Evolutionary conservation across 2,329 filamentous ascomycete species (phyloP).

Genomic region (Talaromyces sp.): DNA sequence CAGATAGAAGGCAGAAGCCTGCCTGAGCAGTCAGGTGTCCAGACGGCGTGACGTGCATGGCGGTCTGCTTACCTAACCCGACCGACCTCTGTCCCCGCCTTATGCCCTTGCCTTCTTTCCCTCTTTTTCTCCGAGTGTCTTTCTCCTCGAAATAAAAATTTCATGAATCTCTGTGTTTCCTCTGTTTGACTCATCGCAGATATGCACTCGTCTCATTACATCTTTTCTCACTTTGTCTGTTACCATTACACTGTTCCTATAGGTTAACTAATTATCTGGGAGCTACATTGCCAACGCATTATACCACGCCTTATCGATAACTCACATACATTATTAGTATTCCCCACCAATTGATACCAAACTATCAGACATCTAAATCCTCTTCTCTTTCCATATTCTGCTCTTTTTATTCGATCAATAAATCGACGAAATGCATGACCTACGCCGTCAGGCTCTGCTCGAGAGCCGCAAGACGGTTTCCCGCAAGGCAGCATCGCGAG

Average conservation of each 20-base stretch:
- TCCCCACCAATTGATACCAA: neutral
- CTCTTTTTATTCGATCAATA: neutral
- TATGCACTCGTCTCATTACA: slow-evolving; percentile 10
- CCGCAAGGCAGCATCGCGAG: slow-evolving; percentile 57
- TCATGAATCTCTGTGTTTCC: neutral
- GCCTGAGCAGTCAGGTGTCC: slow-evolving; percentile 5
- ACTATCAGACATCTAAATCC: neutral
- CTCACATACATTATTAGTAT: neutral
- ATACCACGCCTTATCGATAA: slow-evolving; percentile 2
- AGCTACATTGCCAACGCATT: slow-evolving; percentile 15
- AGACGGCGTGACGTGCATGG: slow-evolving; percentile 1
- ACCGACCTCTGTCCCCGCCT: neutral
- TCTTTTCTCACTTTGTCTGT: neutral
- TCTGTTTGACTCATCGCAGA: slow-evolving; percentile 13
- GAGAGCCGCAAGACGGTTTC: slow-evolving; percentile 65
- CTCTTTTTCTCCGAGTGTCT: neutral
- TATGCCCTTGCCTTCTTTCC: neutral
- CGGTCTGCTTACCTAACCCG: slow-evolving; percentile 4
- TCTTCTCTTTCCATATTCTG: neutral
- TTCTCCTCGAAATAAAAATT: neutral
- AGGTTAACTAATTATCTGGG: slow-evolving; percentile 13
- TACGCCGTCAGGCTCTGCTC: slow-evolving; percentile 58
- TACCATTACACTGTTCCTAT: slow-evolving; percentile 18
- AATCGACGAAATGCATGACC: slow-evolving; percentile 42
- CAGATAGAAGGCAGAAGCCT: neutral